Conservation (phyloP, 495 filamentous ascomycete species). For the Parmelia sp. region DNA sequence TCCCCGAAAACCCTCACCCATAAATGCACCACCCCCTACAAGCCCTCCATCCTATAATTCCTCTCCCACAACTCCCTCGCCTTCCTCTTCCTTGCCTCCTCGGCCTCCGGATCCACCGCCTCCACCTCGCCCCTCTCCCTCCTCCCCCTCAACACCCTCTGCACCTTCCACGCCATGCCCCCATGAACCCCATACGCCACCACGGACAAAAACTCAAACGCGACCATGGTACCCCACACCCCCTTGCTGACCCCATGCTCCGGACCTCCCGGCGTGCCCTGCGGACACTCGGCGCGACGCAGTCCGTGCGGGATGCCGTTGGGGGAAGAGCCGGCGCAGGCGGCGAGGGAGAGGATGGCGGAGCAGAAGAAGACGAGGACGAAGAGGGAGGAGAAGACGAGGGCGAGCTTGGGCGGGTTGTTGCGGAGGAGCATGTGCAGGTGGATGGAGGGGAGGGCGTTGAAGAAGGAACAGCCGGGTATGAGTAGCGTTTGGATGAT, state of each 20-base stretch:
- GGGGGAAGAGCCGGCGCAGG: conserved; percentile 18
- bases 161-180: conserved; percentile 24
- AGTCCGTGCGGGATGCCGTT: conserved; percentile 10
- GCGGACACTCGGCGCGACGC: conserved; percentile 20
- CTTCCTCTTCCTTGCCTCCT: conserved; percentile 24
- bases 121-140: conserved; percentile 17
- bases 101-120: conserved; percentile 22
- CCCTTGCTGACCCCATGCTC: conserved; percentile 14
- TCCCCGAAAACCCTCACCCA: not conserved
- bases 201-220: conserved; percentile 20
- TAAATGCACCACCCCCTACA: conserved; percentile 4
- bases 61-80: conserved; percentile 25
- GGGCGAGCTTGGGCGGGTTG: conserved; percentile 22
- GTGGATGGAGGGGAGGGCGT: conserved; percentile 26
- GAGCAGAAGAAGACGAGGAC: conserved; percentile 19
- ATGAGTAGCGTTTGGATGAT: conserved; percentile 26
- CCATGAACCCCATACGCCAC: conserved; percentile 21
- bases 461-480: conserved; percentile 27
- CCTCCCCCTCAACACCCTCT: conserved; percentile 17
- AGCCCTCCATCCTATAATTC: conserved; percentile 20
- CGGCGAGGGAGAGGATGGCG: conserved; percentile 21
- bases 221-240: conserved; percentile 21
- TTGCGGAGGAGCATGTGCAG: conserved; percentile 25
- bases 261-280: conserved; percentile 16
- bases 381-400: conserved; percentile 22